phyloP scores from a whole-genome alignment of 345 rosid species.

The Euphorbia peplus region DNA sequence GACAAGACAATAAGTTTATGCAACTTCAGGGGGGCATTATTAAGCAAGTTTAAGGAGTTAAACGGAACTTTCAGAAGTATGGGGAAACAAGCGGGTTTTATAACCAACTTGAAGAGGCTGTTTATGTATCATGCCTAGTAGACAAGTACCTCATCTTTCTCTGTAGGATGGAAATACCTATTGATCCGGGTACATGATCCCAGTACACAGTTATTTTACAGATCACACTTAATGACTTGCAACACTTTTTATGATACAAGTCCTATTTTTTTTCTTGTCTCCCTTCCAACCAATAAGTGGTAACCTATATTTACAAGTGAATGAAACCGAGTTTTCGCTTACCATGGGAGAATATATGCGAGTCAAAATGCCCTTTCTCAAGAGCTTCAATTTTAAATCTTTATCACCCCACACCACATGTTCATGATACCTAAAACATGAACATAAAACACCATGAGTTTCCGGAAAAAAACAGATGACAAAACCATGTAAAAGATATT shows the following conservation, averaged over 20 bases:
- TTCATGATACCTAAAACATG: conserved; percentile 30
- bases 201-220: not conserved
- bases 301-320: not conserved
- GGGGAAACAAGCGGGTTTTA: too few species aligned
- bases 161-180: not conserved
- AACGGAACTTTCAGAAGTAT: too few species aligned
- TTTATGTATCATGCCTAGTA: too few species aligned
- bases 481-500: not conserved
- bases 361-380: conserved; percentile 31
- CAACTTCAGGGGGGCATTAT: too few species aligned
- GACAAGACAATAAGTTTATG: too few species aligned
- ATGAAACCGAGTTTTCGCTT: not conserved
- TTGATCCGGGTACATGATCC: not conserved
- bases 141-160: not conserved
- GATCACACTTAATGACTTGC: not conserved
- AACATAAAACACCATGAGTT: not conserved
- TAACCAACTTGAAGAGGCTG: too few species aligned
- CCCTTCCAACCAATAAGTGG: not conserved
- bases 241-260: not conserved
- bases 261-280: not conserved
- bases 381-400: conserved; percentile 28
- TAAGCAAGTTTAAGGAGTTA: too few species aligned
- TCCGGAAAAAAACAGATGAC: not conserved
- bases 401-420: conserved; percentile 37
- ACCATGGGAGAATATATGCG: conserved; percentile 34